phyloP scores from a whole-genome alignment of 2,329 filamentous ascomycete genomes.

The Pseudogymnoascus destructans region DNA sequence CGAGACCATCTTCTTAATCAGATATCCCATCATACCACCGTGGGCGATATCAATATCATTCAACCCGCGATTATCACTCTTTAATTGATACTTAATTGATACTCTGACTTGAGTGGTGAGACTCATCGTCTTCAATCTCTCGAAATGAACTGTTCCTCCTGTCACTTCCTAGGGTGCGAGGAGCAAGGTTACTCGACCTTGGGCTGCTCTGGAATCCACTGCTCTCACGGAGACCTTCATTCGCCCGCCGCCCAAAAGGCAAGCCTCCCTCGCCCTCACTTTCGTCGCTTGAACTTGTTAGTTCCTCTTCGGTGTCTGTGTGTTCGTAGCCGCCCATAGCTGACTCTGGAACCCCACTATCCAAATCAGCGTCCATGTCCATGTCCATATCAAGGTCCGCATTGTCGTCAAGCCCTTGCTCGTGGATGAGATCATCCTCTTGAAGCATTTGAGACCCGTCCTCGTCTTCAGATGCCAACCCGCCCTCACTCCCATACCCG shows the following conservation, averaged over 20 bases:
- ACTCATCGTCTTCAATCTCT: not conserved
- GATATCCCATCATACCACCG: not conserved
- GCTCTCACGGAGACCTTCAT: not conserved
- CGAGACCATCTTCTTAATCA: conserved; percentile 1
- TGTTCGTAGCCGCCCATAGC: conserved; percentile 56
- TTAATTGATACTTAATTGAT: conserved; percentile 6
- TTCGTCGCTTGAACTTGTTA: conserved; percentile 37
- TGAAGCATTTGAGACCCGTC: conserved; percentile 46
- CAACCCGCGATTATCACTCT: not conserved
- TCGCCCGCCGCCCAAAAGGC: not conserved
- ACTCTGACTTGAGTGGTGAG: not conserved
- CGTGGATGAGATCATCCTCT: conserved; percentile 43
- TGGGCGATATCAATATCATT: not conserved
- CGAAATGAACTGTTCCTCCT: conserved; percentile 4
- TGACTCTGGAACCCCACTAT: conserved; percentile 57
- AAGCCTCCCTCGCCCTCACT: conserved; percentile 25
- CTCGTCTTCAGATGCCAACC: conserved; percentile 42
- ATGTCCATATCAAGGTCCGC: conserved; percentile 30
- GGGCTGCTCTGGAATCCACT: conserved; percentile 1
- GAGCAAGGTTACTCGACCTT: not conserved
- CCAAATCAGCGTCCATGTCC: conserved; percentile 56
- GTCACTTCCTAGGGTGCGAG: not conserved
- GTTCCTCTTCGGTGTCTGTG: conserved; percentile 59
- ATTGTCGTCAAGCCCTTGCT: conserved; percentile 22
- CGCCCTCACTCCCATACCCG: conserved; percentile 32